Base-by-base conservation (phyloP, 148 eudicot genomes). In the Simmondsia chinensis region DNA sequence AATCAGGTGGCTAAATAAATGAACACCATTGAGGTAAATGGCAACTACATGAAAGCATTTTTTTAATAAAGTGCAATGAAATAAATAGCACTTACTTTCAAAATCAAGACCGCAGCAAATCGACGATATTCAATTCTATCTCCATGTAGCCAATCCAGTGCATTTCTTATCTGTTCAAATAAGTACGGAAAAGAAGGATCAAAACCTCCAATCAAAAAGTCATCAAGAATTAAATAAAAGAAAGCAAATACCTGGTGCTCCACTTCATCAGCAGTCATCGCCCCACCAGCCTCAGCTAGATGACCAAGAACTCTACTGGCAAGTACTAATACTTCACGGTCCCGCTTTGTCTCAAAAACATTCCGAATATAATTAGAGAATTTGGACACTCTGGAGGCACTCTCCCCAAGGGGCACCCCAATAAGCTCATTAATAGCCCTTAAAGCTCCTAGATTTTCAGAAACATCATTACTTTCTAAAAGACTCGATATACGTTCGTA, bases 261-360 rank as follows among this genome's bases (percentile, higher is more conserved):
- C 56, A 91, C 88, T 73, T 91, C 97, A 72, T 85, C 95, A 4
- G 95, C 95, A 10, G 97, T 82, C 95, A 85, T 79, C 56, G 97
- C 95, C 43, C 97, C 95, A 54, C 97, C 97, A 42, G 74, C 73
- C 65, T 86, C 69, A 41, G 95, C 97, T 36, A 91, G 64, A 55
- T 91, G 95, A 33, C 97, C 97, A 57, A 91, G 72, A 56, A 91
- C 95, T 71, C 71, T 77, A 62, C 97, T 91, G 5, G 94, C 85
- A 64, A 85, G 80, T 39, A 79, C 56, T 48, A 91, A 60, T 35
- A 80, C 74, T 41, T 91, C 95, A 48, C 80, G 79, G 46, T 85
- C 94, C 54, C 86, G 86, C 64, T 91, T 91, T 52, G 68, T 42
- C 72, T 82, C 95, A 35, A 91, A 85, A 13, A 78, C 88, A 24